phyloP scores from a whole-genome alignment of 768 basidiomycete genomes.

The Boletus reticuloceps region DNA sequence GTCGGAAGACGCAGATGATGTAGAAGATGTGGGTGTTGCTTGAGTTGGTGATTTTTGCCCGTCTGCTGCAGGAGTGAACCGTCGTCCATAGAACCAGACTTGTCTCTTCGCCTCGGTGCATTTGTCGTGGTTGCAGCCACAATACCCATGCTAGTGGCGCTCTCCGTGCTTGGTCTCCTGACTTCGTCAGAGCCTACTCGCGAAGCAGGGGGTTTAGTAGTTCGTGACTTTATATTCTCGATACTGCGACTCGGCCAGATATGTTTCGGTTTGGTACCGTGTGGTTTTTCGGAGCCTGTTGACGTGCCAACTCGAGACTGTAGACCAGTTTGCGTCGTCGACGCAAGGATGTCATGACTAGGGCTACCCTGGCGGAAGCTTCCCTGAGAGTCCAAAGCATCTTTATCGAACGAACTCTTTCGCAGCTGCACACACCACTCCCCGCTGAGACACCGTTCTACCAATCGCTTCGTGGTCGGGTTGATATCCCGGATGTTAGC shows the following conservation, averaged over 20 bases:
- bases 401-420: constrained; percentile 35
- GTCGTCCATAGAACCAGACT: constrained; percentile 27
- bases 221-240: constrained; percentile 47
- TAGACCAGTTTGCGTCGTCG: constrained; percentile 31
- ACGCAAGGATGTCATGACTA: constrained; percentile 40
- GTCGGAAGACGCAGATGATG: constrained; percentile 18
- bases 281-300: constrained; percentile 12
- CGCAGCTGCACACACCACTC: constrained; percentile 81
- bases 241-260: constrained; percentile 67
- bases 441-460: constrained; percentile 84
- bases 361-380: constrained; percentile 40
- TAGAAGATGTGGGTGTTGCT: constrained; percentile 12
- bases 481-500: constrained; percentile 77
- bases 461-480: constrained; percentile 85
- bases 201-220: constrained; percentile 26
- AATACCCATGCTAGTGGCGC: constrained; percentile 30
- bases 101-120: constrained; percentile 23
- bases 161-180: constrained; percentile 42
- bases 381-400: constrained; percentile 24
- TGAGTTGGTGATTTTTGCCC: constrained; percentile 18
- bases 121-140: constrained; percentile 26
- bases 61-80: constrained; percentile 16
- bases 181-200: constrained; percentile 35
- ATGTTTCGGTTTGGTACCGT: constrained; percentile 34
- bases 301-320: constrained; percentile 1